These are phyloP conservation scores for Thelonectria discophora DNA, from an alignment of 2,329 filamentous ascomycete species.

Conservation along the genomic window DNA sequence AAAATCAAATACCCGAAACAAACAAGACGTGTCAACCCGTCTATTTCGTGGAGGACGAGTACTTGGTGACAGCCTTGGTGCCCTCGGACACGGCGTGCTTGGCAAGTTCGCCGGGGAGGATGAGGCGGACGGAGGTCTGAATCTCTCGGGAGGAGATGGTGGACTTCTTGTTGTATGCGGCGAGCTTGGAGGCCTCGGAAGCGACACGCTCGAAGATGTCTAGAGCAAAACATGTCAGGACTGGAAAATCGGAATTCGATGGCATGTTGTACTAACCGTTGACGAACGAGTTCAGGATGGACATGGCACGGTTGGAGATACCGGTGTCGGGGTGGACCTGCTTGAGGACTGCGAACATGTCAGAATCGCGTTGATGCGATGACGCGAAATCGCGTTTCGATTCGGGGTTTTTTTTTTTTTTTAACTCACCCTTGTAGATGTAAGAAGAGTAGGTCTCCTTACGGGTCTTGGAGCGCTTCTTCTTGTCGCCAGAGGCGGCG, in stretches of 20 bases:
- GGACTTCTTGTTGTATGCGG: conserved; percentile 99
- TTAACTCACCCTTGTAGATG: conserved; percentile 93
- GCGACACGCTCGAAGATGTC: conserved; percentile 99
- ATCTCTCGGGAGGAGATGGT: conserved; percentile 99
- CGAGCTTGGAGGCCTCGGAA: conserved; percentile 98
- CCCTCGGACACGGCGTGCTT: conserved; percentile 99
- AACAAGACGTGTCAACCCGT: conserved; percentile 64
- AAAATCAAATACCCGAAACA: conserved; percentile 65
- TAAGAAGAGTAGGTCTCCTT: conserved; percentile 99
- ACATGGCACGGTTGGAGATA: conserved; percentile 99
- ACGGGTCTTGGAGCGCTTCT: conserved; percentile 99
- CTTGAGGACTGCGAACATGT: conserved; percentile 80
- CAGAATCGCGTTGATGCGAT: conserved; percentile 31
- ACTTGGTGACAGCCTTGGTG: conserved; percentile 99
- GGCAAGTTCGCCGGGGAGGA: conserved; percentile 97
- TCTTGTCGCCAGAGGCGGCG: conserved; percentile 95
- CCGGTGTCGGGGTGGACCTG: conserved; percentile 99
- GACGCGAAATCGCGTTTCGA: conserved; percentile 23
- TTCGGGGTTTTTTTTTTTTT: too few species aligned
- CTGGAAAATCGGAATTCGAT: not conserved
- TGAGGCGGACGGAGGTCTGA: conserved; percentile 97
- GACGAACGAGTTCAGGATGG: conserved; percentile 99
- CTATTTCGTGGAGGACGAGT: conserved; percentile 99
- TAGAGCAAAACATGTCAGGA: conserved; percentile 47
- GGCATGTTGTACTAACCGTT: conserved; percentile 74